Evolutionary conservation across 2,329 filamentous ascomycete genomes (phyloP), one percentile per base, ranked within the genome.

Genomic region (Dactylellina haptotyla): DNA sequence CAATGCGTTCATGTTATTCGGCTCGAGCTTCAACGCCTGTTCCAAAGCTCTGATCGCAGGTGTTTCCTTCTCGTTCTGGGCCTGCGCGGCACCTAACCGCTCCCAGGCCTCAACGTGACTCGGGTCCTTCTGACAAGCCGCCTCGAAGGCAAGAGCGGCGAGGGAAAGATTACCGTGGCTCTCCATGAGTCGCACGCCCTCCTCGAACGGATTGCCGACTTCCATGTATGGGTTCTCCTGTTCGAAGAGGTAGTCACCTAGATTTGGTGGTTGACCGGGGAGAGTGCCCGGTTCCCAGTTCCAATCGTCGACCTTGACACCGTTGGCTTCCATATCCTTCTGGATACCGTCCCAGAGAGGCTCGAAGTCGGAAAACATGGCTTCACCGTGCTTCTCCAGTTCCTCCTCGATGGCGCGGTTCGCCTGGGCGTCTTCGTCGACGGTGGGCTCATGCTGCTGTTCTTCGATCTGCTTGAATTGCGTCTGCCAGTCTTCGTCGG

Each of bases 11-110:
- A 96, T 86, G 79, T 97, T 97, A 78, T 88, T 89, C 0, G 93
- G 89, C 78, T 98, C 93, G 26, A 95, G 84, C 81, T 93, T 94
- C 75, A 97, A 83, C 0, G 94, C 93, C 80, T 95, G 91, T 81
- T 98, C 94, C 72, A 98, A 84, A 2, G 95, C 95, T 32, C 95
- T 89, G 76, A 99, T 97, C 1, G 95, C 95, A 0, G 95, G 94
- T 6, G 92, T 90, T 81, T 99, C 95, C 83, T 99, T 99, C 82
- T 99, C 95, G 81, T 99, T 99, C 81, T 99, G 95, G 18, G 95
- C 95, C 82, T 99, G 95, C 16, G 93, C 91, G 61, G 90, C 89
- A 59, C 95, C 95, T 30, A 99, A 87, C 78, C 93, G 90, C 8
- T 93, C 92, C 95, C 95, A 99, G 1, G 95, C 95, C 62, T 96